These are phyloP conservation scores for Juncus effusus DNA, from an alignment of 176 grass and related monocot genomes.

Conservation along the genomic window DNA sequence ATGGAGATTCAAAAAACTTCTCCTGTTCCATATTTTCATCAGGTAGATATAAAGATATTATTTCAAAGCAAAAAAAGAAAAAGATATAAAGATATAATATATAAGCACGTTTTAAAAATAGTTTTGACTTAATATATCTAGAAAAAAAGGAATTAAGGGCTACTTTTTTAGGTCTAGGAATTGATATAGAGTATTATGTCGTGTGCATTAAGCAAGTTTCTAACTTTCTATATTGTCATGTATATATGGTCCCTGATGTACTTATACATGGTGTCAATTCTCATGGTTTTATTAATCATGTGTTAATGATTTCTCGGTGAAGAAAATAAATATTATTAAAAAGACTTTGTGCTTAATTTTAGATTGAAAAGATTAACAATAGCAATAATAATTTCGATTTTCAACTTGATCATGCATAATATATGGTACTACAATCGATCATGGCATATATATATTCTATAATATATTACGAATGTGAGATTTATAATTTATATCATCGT, in stretches of 20 bases:
- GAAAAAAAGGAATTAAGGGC: constrained; percentile 13
- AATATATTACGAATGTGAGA: neutral
- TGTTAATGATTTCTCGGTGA: neutral
- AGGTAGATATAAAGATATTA: constrained; percentile 6
- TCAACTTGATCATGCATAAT: neutral
- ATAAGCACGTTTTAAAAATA: neutral
- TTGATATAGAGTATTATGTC: neutral
- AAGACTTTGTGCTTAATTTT: no score
- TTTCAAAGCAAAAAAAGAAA: neutral
- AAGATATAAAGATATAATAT: neutral
- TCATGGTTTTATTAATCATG: neutral
- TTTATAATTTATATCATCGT: constrained; percentile 13
- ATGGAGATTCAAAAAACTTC: constrained; percentile 13
- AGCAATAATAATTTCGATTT: neutral
- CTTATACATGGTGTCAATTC: neutral
- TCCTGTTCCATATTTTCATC: constrained; percentile 15
- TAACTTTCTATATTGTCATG: constrained; percentile 29
- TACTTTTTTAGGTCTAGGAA: constrained; percentile 21
- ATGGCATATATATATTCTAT: neutral
- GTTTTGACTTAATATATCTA: neutral
- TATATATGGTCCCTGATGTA: constrained; percentile 19
- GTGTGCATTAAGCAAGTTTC: constrained; percentile 8
- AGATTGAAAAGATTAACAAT: no score
- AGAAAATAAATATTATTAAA: neutral
- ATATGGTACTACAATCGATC: neutral